phyloP scores from a whole-genome alignment of 2,329 filamentous ascomycete species.

The Trichoderma asperellum region DNA sequence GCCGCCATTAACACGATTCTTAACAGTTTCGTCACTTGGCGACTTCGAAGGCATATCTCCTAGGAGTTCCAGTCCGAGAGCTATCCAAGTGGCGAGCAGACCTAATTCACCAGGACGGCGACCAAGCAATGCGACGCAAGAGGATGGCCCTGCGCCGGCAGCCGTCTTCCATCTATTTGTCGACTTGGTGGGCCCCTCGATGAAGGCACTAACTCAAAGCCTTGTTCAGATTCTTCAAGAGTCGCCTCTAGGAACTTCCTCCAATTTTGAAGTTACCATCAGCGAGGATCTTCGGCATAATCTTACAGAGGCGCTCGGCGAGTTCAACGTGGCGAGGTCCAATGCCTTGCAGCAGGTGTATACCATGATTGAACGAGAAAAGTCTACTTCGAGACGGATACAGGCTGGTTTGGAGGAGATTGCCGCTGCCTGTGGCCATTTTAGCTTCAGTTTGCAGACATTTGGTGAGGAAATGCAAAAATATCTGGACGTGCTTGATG shows the following conservation, averaged over 20 bases:
- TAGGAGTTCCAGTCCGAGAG: slow-evolving; percentile 1
- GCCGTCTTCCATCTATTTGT: slow-evolving; percentile 87
- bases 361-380: slow-evolving; percentile 69
- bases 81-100: neutral
- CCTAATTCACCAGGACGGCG: slow-evolving; percentile 11
- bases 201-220: slow-evolving; percentile 86
- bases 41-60: slow-evolving; percentile 16
- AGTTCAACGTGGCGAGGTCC: slow-evolving; percentile 73
- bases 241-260: slow-evolving; percentile 64
- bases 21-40: slow-evolving; percentile 18
- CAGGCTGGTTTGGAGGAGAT: slow-evolving; percentile 92
- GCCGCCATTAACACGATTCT: slow-evolving; percentile 11
- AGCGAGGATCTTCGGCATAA: slow-evolving; percentile 78
- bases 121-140: neutral
- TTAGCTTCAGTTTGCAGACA: slow-evolving; percentile 83
- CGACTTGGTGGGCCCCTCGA: slow-evolving; percentile 79
- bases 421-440: slow-evolving; percentile 88
- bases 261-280: slow-evolving; percentile 52
- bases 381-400: slow-evolving; percentile 65
- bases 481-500: slow-evolving; percentile 78
- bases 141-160: slow-evolving; percentile 58
- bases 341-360: slow-evolving; percentile 77
- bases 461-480: slow-evolving; percentile 84
- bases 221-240: slow-evolving; percentile 81
- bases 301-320: slow-evolving; percentile 70